Evolutionary conservation across 495 filamentous ascomycete genomes (phyloP), one percentile per base, ranked within the genome.

Genomic region (Penicillium samsonianum): DNA sequence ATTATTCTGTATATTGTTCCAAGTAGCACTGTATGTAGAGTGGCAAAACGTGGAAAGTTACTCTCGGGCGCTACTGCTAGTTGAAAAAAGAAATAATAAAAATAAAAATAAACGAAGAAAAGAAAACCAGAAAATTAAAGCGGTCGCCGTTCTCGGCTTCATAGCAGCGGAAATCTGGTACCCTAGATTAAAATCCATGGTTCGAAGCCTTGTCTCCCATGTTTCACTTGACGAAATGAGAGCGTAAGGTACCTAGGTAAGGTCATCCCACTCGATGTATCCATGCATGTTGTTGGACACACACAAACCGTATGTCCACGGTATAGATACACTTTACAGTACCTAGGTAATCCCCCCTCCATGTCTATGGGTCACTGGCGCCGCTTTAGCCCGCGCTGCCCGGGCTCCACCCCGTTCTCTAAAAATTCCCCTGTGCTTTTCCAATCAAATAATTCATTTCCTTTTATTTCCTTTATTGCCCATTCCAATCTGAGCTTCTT

Each of bases 321-420:
- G 28, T 30, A 38, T 53, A 38, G 35, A 38, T 38, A 52, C 37
- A 20, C 23, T 22, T 25, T 4, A 25, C 23, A 2, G 30, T 54
- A 55, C 42, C n/a, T n/a, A n/a, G 25, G 53, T 55, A 45, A 46
- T 62, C 61, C 69, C 66, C 70, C 67, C 59, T 73, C 74, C 71
- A 73, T 69, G 65, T 68, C 69, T 64, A 75, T 68, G 72, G 72
- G 72, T 72, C 72, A 61, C 59, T 67, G 69, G 65, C 73, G 71
- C 60, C 60, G 62, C 65, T 63, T 62, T 65, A 67, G 65, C 65
- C 65, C 62, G 65, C 57, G 43, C 56, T 65, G 59, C 60, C 60
- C 61, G 53, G 56, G 55, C 49, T 67, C 65, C 63, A 61, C 55
- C 50, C 49, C 62, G 59, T 62, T 60, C 45, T 53, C 52, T 60